Base-by-base conservation (phyloP, 208 protist genomes). In the Acanthamoeba comandoni region DNA sequence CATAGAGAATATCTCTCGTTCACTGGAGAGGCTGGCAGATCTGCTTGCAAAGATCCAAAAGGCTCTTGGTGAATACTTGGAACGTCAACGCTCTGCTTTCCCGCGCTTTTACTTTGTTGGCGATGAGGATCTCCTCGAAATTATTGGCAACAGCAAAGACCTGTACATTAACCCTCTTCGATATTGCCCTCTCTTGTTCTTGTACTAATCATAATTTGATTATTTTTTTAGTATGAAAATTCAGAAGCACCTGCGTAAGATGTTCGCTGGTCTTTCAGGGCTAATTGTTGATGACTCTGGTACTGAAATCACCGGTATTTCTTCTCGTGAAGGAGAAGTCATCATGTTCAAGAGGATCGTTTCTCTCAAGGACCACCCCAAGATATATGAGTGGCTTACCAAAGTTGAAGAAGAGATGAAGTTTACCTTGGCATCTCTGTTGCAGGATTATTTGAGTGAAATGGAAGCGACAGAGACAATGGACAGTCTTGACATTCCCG, bases 21-120 rank as follows among this genome's bases (percentile, higher is more conserved):
- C 97, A 26, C 95, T 99, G 43, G 97, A 98, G 92, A 96, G 98
- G 9, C 79, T 99, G 0, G 92, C 95, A 9, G 95, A 97, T 24
- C 95, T 98, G 64, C 95, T 99, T 13, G 92, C 87, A 55, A 97
- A 97, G 75, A 97, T 99, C 80, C 98, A 99, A 95, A 98, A 98
- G 65, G 97, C 97, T 19, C 96, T 99, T 17, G 98, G 97, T 51
- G 96, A 97, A 67, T 99, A 99, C 92, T 95, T 99, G 3, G 98
- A 99, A 93, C 95, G 95, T 12, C 98, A 99, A 95, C 97, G 99
- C 49, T 77, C 95, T 8, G 94, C 96, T 77, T 99, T 99, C 93
- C 98, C 99, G 1, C 97, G 99, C 82, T 99, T 99, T 96, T 99
- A 99, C 94, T 99, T 99, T 93, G 97, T 99, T 53, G 99, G 98